Evolutionary conservation across 257 asterid genomes (phyloP).

Genomic region (Lycium barbarum): DNA sequence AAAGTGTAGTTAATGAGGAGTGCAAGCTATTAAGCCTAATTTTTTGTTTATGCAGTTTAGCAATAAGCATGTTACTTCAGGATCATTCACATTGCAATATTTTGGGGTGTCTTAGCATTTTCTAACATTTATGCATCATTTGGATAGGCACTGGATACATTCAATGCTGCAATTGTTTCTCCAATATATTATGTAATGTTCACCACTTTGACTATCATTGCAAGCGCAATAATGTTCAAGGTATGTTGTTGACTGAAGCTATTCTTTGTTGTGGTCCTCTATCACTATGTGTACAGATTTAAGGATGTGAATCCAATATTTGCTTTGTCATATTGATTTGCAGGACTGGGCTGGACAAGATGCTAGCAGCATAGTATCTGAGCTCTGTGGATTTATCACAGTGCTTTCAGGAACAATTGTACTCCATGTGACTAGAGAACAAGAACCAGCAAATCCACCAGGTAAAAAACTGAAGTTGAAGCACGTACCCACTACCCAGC

Average conservation of each 20-base stretch:
- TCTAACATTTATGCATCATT: slow-evolving; percentile 26
- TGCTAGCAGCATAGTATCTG: slow-evolving; percentile 68
- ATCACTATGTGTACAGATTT: slow-evolving; percentile 6
- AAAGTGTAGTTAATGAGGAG: background rate
- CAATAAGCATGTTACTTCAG: background rate
- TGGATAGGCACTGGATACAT: slow-evolving; percentile 83
- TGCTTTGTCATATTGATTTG: background rate
- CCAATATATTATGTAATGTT: slow-evolving; percentile 91
- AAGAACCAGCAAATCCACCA: slow-evolving; percentile 56
- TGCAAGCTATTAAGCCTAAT: slow-evolving; percentile 2
- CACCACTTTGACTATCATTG: slow-evolving; percentile 81
- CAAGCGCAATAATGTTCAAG: slow-evolving; percentile 94
- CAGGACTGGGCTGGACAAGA: slow-evolving; percentile 92
- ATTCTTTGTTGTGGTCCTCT: slow-evolving; percentile 4
- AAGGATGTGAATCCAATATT: slow-evolving; percentile 16
- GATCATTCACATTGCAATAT: background rate
- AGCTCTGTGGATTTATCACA: slow-evolving; percentile 69
- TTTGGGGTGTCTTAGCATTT: background rate
- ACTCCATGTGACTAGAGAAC: slow-evolving; percentile 81
- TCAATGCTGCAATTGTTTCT: slow-evolving; percentile 85
- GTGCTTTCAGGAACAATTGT: slow-evolving; percentile 77
- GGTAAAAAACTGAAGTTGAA: slow-evolving; percentile 44
- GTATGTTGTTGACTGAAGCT: slow-evolving; percentile 38
- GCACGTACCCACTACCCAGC: background rate
- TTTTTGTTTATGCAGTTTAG: background rate